Percentiles rank a stretch among this genome's conserved stretches.
phyloP scores from a whole-genome alignment of 2,329 filamentous ascomycete genomes.

The Phialemonium atrogriseum region DNA sequence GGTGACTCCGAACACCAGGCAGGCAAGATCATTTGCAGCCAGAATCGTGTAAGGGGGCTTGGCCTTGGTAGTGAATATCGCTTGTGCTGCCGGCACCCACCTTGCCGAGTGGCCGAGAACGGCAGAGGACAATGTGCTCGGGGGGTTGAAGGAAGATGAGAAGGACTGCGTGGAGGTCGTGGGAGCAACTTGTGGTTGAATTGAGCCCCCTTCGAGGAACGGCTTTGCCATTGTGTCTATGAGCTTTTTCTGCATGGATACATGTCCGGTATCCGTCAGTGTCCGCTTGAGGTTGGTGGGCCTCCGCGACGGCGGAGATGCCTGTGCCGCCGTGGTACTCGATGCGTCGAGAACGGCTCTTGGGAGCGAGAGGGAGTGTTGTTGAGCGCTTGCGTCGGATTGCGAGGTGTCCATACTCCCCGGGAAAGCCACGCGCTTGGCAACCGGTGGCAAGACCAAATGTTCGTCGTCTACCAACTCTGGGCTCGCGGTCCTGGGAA shows the following conservation, averaged over 20 bases:
- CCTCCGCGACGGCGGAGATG: conserved; percentile 50
- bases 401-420: neutral
- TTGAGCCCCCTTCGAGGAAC: conserved; percentile 51
- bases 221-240: conserved; percentile 80
- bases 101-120: conserved; percentile 86
- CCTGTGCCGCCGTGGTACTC: conserved; percentile 39
- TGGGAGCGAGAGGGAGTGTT: neutral
- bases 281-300: conserved; percentile 69
- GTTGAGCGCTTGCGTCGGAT: neutral
- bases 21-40: conserved; percentile 91
- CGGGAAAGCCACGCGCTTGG: conserved; percentile 11
- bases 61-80: conserved; percentile 94
- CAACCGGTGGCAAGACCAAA: conserved; percentile 25
- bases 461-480: conserved; percentile 31
- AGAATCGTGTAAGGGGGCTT: conserved; percentile 91
- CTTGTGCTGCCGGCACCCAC: conserved; percentile 85
- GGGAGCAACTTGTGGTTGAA: conserved; percentile 16
- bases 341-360: neutral
- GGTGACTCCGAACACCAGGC: conserved; percentile 98
- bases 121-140: conserved; percentile 43
- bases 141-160: conserved; percentile 30
- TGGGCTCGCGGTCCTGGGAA: conserved; percentile 42
- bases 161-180: conserved; percentile 24
- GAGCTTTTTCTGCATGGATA: conserved; percentile 72
- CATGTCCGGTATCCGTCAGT: conserved; percentile 71